Percentiles rank a stretch among this genome's conserved stretches.
Conservation (phyloP, 306 rosid genomes). For the Notholithocarpus densiflorus region DNA sequence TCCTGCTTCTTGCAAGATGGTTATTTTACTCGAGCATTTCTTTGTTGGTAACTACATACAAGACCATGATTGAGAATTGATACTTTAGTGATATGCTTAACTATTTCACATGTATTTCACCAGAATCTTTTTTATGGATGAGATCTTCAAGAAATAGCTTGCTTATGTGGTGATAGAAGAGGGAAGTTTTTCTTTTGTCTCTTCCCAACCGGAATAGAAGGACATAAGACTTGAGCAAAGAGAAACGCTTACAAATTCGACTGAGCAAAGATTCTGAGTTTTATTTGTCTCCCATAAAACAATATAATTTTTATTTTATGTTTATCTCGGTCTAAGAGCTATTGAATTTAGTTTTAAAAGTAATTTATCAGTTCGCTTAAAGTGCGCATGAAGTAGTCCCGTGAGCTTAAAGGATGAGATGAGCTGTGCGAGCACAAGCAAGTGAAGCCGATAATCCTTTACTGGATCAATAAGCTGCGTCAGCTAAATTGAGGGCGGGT, state of each 20-base stretch:
- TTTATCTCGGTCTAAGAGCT: not conserved
- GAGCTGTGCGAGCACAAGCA: not conserved
- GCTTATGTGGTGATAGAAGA: not conserved
- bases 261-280: not conserved
- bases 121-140: not conserved
- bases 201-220: not conserved
- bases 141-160: not conserved
- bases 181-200: not conserved
- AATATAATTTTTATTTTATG: not conserved
- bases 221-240: not conserved
- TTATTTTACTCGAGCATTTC: not conserved
- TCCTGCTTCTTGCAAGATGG: not conserved
- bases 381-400: not conserved
- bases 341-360: not conserved
- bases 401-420: not conserved
- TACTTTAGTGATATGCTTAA: not conserved
- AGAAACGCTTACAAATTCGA: not conserved
- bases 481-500: not conserved
- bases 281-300: not conserved
- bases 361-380: not conserved
- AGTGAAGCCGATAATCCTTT: not conserved
- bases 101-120: not conserved
- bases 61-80: not conserved
- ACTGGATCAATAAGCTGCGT: slow-evolving; percentile 13
- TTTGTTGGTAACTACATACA: not conserved